Conservation (phyloP, 306 rosid species). For the Argentina anserina region DNA sequence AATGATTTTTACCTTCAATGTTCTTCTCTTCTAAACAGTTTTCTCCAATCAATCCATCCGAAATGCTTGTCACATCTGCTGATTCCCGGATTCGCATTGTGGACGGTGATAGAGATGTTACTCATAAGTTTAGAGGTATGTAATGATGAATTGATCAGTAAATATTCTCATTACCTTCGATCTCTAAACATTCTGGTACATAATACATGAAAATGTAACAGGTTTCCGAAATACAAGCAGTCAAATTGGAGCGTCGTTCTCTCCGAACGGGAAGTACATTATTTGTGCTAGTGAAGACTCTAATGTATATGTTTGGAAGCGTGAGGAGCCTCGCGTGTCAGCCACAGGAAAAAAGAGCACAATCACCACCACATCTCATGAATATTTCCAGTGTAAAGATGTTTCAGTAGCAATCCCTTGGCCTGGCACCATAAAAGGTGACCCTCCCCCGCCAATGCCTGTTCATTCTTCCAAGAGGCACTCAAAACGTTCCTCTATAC, state of each 20-base stretch:
- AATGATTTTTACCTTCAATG: background rate
- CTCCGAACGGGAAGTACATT: conserved; percentile 56
- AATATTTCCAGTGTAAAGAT: conserved; percentile 73
- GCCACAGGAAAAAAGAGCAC: conserved; percentile 34
- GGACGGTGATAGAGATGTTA: conserved; percentile 45
- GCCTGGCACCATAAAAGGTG: conserved; percentile 62
- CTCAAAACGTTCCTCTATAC: conserved; percentile 29
- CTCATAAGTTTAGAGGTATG: conserved; percentile 74
- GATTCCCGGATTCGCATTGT: conserved; percentile 72
- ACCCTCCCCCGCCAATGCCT: conserved; percentile 36
- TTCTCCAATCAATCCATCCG: conserved; percentile 51
- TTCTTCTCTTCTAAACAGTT: conserved; percentile 39
- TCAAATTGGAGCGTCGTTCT: conserved; percentile 75
- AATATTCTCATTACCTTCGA: too few relatives aligned
- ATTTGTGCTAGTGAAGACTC: conserved; percentile 87
- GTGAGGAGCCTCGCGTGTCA: conserved; percentile 43
- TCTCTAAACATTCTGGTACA: background rate
- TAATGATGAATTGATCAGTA: background rate
- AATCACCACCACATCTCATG: conserved; percentile 34
- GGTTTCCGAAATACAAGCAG: conserved; percentile 75
- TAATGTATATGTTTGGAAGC: conserved; percentile 69
- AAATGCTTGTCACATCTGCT: conserved; percentile 74
- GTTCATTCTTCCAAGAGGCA: conserved; percentile 43
- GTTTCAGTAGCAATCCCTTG: conserved; percentile 79
- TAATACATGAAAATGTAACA: conserved; percentile 9